Percentiles rank a stretch among this genome's conserved stretches.
Evolutionary conservation across 495 filamentous ascomycete genomes (phyloP).

Genomic region (Aspergillus mulundensis): DNA sequence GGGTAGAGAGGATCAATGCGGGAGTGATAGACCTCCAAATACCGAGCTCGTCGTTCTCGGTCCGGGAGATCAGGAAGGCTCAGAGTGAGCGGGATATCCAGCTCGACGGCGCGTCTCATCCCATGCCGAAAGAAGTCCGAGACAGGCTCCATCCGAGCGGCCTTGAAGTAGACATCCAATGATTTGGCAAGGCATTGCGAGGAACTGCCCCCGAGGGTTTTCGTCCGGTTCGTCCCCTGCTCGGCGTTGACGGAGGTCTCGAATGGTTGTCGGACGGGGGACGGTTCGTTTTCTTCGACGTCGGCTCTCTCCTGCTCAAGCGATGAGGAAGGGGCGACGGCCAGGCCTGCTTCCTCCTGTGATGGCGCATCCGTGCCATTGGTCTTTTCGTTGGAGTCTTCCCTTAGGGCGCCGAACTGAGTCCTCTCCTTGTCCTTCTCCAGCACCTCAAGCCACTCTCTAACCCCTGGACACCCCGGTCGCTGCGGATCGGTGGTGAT

Average conservation of each 20-base stretch:
- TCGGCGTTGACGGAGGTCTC: slow-evolving; percentile 11
- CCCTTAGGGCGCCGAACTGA: not conserved
- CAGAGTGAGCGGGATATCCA: slow-evolving; percentile 8
- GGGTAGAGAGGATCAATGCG: slow-evolving; percentile 13
- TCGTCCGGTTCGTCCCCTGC: slow-evolving; percentile 13
- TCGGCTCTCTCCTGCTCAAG: not conserved
- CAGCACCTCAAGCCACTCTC: slow-evolving; percentile 16
- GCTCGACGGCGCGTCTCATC: slow-evolving; percentile 13
- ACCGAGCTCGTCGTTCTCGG: not conserved
- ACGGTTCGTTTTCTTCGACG: not conserved
- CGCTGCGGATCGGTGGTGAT: slow-evolving; percentile 17
- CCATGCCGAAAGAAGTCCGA: slow-evolving; percentile 13
- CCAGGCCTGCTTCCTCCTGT: not conserved
- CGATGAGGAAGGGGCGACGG: not conserved
- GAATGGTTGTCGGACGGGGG: slow-evolving; percentile 15
- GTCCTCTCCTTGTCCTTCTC: slow-evolving; percentile 9
- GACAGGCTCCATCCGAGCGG: slow-evolving; percentile 11
- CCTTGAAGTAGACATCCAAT: slow-evolving; percentile 16
- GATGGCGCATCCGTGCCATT: not conserved
- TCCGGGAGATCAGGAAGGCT: slow-evolving; percentile 8
- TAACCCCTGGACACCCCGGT: slow-evolving; percentile 6
- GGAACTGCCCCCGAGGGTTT: slow-evolving; percentile 15
- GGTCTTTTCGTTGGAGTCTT: not conserved
- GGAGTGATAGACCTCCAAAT: not conserved
- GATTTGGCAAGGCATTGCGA: slow-evolving; percentile 19